Conservation (phyloP, 1,284 basidiomycete species). For the Sporisorium graminicola region DNA sequence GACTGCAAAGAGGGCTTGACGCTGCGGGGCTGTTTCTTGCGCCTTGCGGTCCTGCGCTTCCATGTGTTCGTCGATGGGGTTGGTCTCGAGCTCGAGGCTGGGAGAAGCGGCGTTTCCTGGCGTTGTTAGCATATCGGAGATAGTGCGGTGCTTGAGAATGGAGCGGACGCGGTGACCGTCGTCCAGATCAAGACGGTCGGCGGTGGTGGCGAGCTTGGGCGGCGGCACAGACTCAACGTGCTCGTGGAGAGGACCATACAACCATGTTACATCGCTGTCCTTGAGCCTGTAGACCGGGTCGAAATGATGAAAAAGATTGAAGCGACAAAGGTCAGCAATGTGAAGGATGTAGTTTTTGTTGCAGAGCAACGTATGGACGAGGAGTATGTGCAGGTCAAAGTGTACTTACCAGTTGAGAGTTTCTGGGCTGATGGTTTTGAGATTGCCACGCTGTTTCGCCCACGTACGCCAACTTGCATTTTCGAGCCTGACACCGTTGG, state of each 20-base stretch:
- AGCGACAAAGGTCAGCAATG: constrained; percentile 6
- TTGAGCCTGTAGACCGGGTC: constrained; percentile 81
- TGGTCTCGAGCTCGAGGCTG: constrained; percentile 71
- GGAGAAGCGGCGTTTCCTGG: constrained; percentile 72
- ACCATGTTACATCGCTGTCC: constrained; percentile 98
- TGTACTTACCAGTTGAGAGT: constrained; percentile 92
- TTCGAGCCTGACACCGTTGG: constrained; percentile 93
- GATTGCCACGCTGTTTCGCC: constrained; percentile 98
- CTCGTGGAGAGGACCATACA: constrained; percentile 91
- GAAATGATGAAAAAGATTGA: not conserved
- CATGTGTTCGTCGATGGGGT: constrained; percentile 43
- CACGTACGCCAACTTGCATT: constrained; percentile 99
- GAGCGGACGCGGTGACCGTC: constrained; percentile 76
- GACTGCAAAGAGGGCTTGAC: constrained; percentile 51
- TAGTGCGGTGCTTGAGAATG: constrained; percentile 94
- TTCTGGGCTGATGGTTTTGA: constrained; percentile 94
- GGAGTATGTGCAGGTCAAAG: not conserved
- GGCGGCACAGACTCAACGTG: constrained; percentile 75
- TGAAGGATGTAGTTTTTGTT: not conserved
- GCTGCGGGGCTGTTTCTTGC: constrained; percentile 19
- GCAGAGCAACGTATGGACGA: not conserved
- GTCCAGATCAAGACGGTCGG: constrained; percentile 74
- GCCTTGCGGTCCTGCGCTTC: constrained; percentile 58
- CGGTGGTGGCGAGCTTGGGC: constrained; percentile 73
- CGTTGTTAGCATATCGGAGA: constrained; percentile 84